These are phyloP conservation scores for Amylocystis lapponica DNA, from an alignment of 768 basidiomycete species.

Conservation along the genomic window DNA sequence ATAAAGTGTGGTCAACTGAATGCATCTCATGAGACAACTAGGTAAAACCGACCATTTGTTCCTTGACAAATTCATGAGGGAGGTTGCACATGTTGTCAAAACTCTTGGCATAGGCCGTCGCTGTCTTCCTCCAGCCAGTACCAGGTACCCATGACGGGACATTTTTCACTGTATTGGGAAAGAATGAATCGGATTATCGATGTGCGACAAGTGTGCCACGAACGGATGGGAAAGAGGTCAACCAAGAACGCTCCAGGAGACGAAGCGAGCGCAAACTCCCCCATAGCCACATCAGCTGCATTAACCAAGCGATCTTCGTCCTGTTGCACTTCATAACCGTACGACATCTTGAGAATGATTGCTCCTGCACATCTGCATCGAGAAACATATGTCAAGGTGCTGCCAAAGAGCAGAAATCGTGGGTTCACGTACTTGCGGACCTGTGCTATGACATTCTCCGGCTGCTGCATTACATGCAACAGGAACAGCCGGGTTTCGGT, in stretches of 20 bases:
- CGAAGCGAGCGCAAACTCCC: slow-evolving; percentile 15
- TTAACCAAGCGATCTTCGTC: slow-evolving; percentile 14
- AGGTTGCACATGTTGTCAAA: slow-evolving; percentile 12
- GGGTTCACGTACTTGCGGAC: slow-evolving; percentile 36
- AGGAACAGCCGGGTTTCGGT: slow-evolving; percentile 38
- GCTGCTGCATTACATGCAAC: slow-evolving; percentile 34
- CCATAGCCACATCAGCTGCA: slow-evolving; percentile 15
- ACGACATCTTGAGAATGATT: slow-evolving; percentile 23
- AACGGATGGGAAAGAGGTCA: slow-evolving; percentile 27
- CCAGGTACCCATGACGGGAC: slow-evolving; percentile 39
- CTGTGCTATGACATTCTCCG: slow-evolving; percentile 31
- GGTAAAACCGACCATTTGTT: slow-evolving; percentile 23
- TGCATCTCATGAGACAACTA: not conserved
- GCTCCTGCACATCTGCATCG: slow-evolving; percentile 20
- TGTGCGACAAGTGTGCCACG: slow-evolving; percentile 7
- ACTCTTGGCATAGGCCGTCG: slow-evolving; percentile 20
- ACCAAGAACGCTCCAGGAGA: slow-evolving; percentile 31
- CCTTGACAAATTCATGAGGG: slow-evolving; percentile 28
- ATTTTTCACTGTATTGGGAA: slow-evolving; percentile 8
- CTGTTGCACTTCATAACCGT: slow-evolving; percentile 22
- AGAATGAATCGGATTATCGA: not conserved
- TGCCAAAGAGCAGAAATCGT: not conserved
- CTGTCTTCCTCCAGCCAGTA: slow-evolving; percentile 29
- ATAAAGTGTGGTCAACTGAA: not conserved
- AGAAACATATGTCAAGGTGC: not conserved